Evolutionary conservation across 306 rosid genomes (phyloP).

Genomic region (Vicia faba): DNA sequence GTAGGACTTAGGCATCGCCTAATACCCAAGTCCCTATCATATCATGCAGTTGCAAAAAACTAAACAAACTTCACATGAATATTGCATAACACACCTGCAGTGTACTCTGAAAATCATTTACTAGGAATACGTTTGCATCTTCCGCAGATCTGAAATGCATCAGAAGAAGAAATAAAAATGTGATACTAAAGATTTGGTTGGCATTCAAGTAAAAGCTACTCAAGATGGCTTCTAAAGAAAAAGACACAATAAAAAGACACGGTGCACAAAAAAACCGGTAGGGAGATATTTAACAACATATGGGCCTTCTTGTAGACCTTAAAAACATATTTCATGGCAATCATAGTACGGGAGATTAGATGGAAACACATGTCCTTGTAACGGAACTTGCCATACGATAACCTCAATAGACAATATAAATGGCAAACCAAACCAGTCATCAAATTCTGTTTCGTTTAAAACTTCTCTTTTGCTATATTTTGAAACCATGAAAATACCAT

Average conservation of each 20-base stretch:
- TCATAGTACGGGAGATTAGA: conserved; percentile 11
- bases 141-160: conserved; percentile 75
- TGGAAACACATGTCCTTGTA: neutral
- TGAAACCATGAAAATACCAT: conserved; percentile 24
- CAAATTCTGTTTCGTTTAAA: conserved; percentile 7
- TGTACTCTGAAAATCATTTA: conserved; percentile 90
- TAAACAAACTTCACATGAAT: conserved; percentile 29
- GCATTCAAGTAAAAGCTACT: neutral
- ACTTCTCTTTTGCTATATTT: neutral
- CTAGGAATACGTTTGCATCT: conserved; percentile 81
- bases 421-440: neutral
- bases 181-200: conserved; percentile 32
- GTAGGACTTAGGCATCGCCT: neutral
- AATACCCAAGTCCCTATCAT: neutral
- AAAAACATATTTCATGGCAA: conserved; percentile 6
- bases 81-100: conserved; percentile 74
- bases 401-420: conserved; percentile 2
- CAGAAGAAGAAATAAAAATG: conserved; percentile 30
- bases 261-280: neutral
- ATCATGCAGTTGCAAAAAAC: conserved; percentile 12
- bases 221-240: neutral
- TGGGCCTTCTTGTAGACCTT: conserved; percentile 4
- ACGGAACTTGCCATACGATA: neutral
- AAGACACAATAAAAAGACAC: neutral
- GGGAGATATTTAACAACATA: conserved; percentile 7